phyloP scores from a whole-genome alignment of 345 rosid genomes.

The Populus euphratica region DNA sequence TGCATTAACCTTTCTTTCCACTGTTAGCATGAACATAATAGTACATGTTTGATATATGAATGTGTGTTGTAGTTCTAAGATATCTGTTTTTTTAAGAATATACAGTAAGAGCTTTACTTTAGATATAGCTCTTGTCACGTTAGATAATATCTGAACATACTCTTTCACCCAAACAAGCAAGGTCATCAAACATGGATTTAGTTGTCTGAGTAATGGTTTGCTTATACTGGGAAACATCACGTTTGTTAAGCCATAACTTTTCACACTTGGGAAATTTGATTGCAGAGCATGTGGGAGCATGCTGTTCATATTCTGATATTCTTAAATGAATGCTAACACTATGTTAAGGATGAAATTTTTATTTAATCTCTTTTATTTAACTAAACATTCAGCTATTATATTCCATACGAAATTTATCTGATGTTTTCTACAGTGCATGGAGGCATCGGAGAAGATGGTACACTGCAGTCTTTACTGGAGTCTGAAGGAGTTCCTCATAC shows the following conservation, averaged over 20 bases:
- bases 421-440: constrained; percentile 67
- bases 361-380: no score
- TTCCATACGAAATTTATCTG: not conserved
- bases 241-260: not conserved
- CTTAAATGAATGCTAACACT: no score
- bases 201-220: no score
- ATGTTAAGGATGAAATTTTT: no score
- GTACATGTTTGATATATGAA: not conserved
- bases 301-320: no score
- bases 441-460: constrained; percentile 97
- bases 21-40: not conserved
- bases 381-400: no score
- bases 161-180: no score
- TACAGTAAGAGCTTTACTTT: not conserved
- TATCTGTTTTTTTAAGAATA: not conserved
- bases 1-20: constrained; percentile 3
- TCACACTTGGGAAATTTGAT: not conserved
- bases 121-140: not conserved
- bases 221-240: not conserved
- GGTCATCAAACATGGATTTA: not conserved
- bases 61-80: not conserved
- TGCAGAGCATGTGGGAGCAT: no score
- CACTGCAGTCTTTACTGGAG: constrained; percentile 75
- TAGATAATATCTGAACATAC: no score
- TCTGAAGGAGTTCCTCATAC: constrained; percentile 78